Evolutionary conservation across 2,329 filamentous ascomycete genomes (phyloP).

Genomic region (Aureobasidium sp.): DNA sequence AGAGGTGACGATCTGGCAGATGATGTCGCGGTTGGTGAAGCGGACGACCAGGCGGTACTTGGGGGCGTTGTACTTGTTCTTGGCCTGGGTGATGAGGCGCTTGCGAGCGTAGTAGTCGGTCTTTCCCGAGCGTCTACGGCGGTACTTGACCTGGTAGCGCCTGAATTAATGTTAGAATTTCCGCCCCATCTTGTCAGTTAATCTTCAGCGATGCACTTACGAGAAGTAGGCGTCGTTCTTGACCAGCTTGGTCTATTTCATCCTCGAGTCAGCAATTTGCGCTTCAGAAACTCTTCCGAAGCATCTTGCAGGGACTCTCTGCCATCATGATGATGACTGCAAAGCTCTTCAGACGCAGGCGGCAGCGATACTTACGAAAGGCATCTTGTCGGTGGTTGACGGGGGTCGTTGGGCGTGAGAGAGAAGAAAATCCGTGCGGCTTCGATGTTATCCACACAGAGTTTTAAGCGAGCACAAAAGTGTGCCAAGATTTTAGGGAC

Average conservation of each 20-base stretch:
- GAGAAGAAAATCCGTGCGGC: neutral
- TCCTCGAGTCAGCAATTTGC: slow-evolving; percentile 98
- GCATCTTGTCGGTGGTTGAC: slow-evolving; percentile 33
- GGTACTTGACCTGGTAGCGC: slow-evolving; percentile 99
- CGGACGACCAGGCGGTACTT: slow-evolving; percentile 99
- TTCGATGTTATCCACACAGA: slow-evolving; percentile 2
- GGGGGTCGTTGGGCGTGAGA: slow-evolving; percentile 13
- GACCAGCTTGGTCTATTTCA: slow-evolving; percentile 76
- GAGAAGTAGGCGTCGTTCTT: slow-evolving; percentile 99
- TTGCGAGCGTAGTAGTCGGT: slow-evolving; percentile 99
- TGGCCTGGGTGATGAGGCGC: slow-evolving; percentile 98
- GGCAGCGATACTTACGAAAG: slow-evolving; percentile 42
- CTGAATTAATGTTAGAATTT: slow-evolving; percentile 42
- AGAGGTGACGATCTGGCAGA: slow-evolving; percentile 92
- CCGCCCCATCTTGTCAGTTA: neutral
- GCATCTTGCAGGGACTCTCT: slow-evolving; percentile 93
- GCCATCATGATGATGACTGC: slow-evolving; percentile 7
- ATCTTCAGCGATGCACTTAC: slow-evolving; percentile 49
- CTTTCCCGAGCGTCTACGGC: slow-evolving; percentile 91
- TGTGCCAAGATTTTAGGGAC: neutral
- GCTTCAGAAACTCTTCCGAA: slow-evolving; percentile 91
- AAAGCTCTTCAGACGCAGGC: slow-evolving; percentile 3
- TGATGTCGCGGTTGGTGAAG: slow-evolving; percentile 79
- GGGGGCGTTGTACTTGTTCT: slow-evolving; percentile 99
- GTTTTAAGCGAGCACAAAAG: slow-evolving; percentile 10